Evolutionary conservation across 352 stramenopile species (phyloP), one percentile per base, ranked within the genome.

Genomic region (Pilasporangium apinafurcum): DNA sequence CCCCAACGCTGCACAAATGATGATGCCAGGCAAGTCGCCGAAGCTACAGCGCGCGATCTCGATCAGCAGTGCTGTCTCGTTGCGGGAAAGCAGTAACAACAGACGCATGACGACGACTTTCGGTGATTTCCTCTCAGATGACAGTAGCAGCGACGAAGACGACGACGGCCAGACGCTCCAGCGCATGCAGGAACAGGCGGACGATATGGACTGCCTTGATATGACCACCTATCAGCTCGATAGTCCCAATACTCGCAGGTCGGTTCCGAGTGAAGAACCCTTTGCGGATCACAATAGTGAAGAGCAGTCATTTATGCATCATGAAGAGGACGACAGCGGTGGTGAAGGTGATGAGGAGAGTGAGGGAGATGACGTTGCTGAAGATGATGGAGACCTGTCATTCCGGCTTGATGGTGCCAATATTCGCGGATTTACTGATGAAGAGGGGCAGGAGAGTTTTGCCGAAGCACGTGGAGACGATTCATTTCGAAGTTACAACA

Each of bases 111-210:
- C 41, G 13, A 49, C 55, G 33, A 52, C 47, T 1, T 79, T 79
- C 38, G 47, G 51, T 38, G 66, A 54, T 24, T 79, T 79, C 30
- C 51, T 79, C 22, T 77, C 65, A 21, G 65, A 77, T 31, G 51
- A 45, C 13, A 62, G 53, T 34, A 53, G 43, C 33, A 50, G 30
- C 36, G 56, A 61, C 31, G 54, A 75, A 21, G 53, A 67, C 33
- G 55, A 56, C 18, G 51, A 61, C 8, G 53, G 46, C 10, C 29
- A 51, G 6, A 47, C 30, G 0, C 8, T 77, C 21, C 20, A 57
- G 41, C 56, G 68, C 27, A 81, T 81, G 68, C 64, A 77, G 51
- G 51, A 62, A 39, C 62, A 81, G 32, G 65, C 62, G 5, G 68
- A 81, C 47, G 68, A 81, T 49, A 59, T 68, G 48, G 39, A 44